Percentiles rank a stretch among this genome's conserved stretches.
Conservation (phyloP, 306 rosid species). For the Fragaria ananassa region DNA sequence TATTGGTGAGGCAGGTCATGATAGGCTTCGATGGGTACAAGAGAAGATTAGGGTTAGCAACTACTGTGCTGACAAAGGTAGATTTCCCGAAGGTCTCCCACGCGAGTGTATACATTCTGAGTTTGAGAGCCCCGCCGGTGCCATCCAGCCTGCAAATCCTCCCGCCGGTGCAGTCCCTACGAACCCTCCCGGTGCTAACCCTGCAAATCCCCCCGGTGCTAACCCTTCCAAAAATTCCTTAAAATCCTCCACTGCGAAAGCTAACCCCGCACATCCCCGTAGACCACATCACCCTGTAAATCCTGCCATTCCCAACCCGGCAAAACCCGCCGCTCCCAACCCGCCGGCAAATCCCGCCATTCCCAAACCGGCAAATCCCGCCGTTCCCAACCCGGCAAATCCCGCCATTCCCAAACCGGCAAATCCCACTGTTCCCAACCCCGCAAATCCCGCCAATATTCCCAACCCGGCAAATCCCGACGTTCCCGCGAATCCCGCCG, state of each 20-base stretch:
- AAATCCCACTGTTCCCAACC: not conserved
- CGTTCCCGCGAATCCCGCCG: not conserved
- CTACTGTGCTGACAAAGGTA: constrained; percentile 28
- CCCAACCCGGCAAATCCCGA: not conserved
- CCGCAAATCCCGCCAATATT: no score
- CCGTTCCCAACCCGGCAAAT: not conserved
- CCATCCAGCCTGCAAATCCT: not conserved
- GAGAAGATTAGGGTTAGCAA: constrained; percentile 32
- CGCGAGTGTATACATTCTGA: constrained; percentile 22
- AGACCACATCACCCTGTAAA: no score
- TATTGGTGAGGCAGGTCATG: constrained; percentile 21
- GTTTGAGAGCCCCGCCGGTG: not conserved
- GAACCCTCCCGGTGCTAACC: not conserved
- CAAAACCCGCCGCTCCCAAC: no score
- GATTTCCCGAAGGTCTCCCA: constrained; percentile 40
- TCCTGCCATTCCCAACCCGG: no score
- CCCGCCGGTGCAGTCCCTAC: not conserved
- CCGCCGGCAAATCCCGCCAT: not conserved
- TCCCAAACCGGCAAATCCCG: not conserved
- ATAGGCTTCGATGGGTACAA: constrained; percentile 33
- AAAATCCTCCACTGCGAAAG: no score
- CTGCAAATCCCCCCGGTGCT: no score
- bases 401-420: no score
- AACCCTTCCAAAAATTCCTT: no score
- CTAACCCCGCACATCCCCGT: no score